These are phyloP conservation scores for Raffaelea albimanens DNA, from an alignment of 2,329 filamentous ascomycete species.

Conservation along the genomic window DNA sequence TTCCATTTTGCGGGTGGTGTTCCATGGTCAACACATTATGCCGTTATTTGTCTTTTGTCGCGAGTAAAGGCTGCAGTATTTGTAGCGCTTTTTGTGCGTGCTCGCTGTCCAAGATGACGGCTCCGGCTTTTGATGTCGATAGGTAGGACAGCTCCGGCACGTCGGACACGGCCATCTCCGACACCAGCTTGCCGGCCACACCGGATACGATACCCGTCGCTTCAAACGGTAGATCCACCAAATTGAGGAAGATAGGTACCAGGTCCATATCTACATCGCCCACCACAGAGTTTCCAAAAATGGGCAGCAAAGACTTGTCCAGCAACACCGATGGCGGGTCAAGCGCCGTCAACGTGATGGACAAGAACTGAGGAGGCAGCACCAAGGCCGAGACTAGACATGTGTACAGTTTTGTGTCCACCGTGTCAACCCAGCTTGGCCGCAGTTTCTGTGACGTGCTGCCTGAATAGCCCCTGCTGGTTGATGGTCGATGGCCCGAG, in stretches of 20 bases:
- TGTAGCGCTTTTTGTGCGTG: conserved; percentile 65
- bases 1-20: too few species aligned
- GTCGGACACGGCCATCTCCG: conserved; percentile 50
- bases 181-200: conserved; percentile 73
- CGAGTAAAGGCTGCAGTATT: conserved; percentile 50
- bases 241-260: conserved; percentile 80
- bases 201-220: conserved; percentile 93
- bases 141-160: conserved; percentile 79
- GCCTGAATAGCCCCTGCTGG: conserved; percentile 17
- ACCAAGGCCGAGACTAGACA: conserved; percentile 50
- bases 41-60: conserved; percentile 5
- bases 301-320: conserved; percentile 54
- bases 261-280: conserved; percentile 63
- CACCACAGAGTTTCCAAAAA: conserved; percentile 66
- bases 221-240: conserved; percentile 71
- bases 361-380: conserved; percentile 59
- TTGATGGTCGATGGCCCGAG: conserved; percentile 16
- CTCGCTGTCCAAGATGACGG: conserved; percentile 72
- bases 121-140: conserved; percentile 78
- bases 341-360: conserved; percentile 61
- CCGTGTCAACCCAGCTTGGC: conserved; percentile 42
- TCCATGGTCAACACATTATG: too few species aligned
- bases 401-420: conserved; percentile 55
- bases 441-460: conserved; percentile 7
- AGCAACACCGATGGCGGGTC: conserved; percentile 67